Conservation (phyloP, 257 asterid species). For the Haberlea rhodopensis region DNA sequence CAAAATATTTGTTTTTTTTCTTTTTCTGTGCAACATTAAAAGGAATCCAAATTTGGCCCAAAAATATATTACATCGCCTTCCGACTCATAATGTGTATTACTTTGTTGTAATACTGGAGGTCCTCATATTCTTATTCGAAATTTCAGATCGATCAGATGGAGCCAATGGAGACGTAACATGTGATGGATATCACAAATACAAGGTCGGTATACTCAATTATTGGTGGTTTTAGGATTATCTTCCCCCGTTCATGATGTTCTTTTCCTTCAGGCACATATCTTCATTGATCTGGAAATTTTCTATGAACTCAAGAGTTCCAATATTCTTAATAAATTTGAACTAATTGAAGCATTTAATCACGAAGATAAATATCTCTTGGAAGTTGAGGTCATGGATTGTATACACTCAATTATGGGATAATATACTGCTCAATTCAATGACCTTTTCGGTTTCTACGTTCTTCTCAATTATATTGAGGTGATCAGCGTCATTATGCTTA, state of each 20-base stretch:
- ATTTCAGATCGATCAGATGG: slow-evolving; percentile 33
- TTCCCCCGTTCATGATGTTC: background rate
- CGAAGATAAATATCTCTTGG: too few relatives aligned
- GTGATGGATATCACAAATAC: slow-evolving; percentile 50
- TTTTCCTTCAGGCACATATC: background rate
- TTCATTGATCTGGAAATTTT: background rate
- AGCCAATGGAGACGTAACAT: slow-evolving; percentile 41
- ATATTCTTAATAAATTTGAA: too few relatives aligned
- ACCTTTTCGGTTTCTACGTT: too few relatives aligned
- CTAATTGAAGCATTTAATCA: too few relatives aligned
- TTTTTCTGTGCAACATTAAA: too few relatives aligned
- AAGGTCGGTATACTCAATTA: slow-evolving; percentile 26
- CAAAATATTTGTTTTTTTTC: background rate
- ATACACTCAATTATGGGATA: too few relatives aligned
- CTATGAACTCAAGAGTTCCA: too few relatives aligned
- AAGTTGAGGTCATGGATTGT: too few relatives aligned
- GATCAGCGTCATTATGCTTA: background rate
- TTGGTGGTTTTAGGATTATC: background rate
- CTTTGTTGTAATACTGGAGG: slow-evolving; percentile 16
- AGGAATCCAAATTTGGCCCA: too few relatives aligned
- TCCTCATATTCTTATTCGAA: background rate
- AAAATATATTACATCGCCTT: too few relatives aligned
- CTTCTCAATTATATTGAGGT: background rate
- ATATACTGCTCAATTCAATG: too few relatives aligned
- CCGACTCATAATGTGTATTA: too few relatives aligned